A percentile compares a stretch with the other conserved stretches of the same genome.
These are phyloP conservation scores for Aspergillus sp. DNA, from an alignment of 2,329 filamentous ascomycete species.

Conservation along the genomic window DNA sequence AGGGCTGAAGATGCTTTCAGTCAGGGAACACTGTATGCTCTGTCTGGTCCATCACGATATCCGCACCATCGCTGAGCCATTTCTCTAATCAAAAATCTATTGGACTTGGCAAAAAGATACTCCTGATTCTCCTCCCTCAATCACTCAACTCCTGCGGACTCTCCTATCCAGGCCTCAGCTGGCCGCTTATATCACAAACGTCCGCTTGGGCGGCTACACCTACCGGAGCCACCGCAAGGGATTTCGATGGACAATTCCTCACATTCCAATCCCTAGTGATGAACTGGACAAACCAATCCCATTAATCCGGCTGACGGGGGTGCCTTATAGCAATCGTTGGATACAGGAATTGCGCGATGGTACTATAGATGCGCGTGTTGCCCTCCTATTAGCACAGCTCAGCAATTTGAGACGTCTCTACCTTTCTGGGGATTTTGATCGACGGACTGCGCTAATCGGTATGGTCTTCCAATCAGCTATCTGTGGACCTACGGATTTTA, in stretches of 20 bases:
- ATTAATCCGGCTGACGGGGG: slow-evolving; percentile 7
- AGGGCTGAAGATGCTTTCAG: slow-evolving; percentile 15
- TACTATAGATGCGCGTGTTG: slow-evolving; percentile 16
- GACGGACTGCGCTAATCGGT: slow-evolving; percentile 8
- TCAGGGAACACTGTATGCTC: slow-evolving; percentile 10
- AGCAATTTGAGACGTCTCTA: slow-evolving; percentile 13
- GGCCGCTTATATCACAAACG: slow-evolving; percentile 10
- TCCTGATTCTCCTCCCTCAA: slow-evolving; percentile 5
- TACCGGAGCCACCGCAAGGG: background rate
- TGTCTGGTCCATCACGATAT: slow-evolving; percentile 14
- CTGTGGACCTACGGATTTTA: background rate
- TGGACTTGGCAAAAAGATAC: slow-evolving; percentile 10
- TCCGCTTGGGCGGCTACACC: slow-evolving; percentile 9
- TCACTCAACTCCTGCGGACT: slow-evolving; percentile 14
- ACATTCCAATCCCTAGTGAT: slow-evolving; percentile 1
- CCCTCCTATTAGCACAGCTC: slow-evolving; percentile 18
- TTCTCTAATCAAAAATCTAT: slow-evolving; percentile 19
- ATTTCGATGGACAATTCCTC: background rate
- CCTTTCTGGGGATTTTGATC: slow-evolving; percentile 8
- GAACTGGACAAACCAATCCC: slow-evolving; percentile 6
- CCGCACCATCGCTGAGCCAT: slow-evolving; percentile 13
- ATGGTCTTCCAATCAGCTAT: slow-evolving; percentile 14
- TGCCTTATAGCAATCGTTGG: slow-evolving; percentile 13
- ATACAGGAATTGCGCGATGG: slow-evolving; percentile 14
- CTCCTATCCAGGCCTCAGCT: slow-evolving; percentile 16